Base-by-base conservation (phyloP, 2,329 filamentous ascomycete species). In the Penicillium expansum region DNA sequence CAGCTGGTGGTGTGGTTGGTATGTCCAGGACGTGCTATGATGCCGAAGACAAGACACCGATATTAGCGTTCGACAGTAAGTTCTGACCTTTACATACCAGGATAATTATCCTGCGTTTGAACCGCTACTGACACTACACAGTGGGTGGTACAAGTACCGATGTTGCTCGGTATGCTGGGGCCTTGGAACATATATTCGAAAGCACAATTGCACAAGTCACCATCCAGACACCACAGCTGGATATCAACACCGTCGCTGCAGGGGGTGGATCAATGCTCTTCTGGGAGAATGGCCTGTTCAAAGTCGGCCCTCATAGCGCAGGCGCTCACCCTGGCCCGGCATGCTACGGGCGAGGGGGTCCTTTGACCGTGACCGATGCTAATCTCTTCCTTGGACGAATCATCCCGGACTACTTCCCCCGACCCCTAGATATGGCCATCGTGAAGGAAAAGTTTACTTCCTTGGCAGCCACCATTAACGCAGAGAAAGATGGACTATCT, bases 201-300 rank as follows among this genome's bases (percentile, higher is more conserved):
- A 96, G 91, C 0, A 95, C 90, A 0, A 95, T 90, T 1, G 91
- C 92, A 0, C 91, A 91, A n/a, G 90, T 96, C 0, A 94, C 91
- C 7, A 41, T 41, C 20, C 38, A 41, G 68, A 92, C 89, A 0
- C 92, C 92, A 0, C 91, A 96, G 69, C 82, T 96, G 0, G 91
- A 96, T 67, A 96, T 96, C 76, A 96, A 96, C 71, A 96, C 92
- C 0, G 92, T 96, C 0, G 92, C 92, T 3, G 92, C 92, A 3
- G 92, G 92, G 47, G 92, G 92, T 58, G 76, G 76, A n/a, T 77
- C 75, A 1, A 76, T 76, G 18, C 79, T 97, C 4, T 95, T 94
- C 75, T 96, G 91, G 82, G 85, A 84, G 59, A 95, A 96, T 63
- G 91, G 92, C 0, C 79, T 96, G 0, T 96, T 96, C 66, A 90